Base-by-base conservation (phyloP, 768 basidiomycete species). In the Heimioporus sp. region DNA sequence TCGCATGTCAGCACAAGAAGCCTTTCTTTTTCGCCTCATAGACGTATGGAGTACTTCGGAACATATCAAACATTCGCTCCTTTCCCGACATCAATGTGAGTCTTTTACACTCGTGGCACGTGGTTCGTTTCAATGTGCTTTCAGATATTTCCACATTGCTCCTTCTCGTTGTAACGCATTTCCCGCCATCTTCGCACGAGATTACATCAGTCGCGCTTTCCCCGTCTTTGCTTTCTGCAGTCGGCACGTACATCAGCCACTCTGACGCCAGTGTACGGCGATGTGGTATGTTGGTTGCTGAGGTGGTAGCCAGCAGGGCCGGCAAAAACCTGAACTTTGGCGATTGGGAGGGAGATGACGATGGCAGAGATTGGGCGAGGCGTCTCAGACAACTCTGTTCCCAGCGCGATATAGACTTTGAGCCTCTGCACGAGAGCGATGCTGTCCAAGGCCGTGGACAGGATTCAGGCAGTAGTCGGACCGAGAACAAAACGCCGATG, bases 201-300 rank as follows among this genome's bases (percentile, higher is more conserved):
- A 55, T 84, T 12, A 61, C 69, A 32, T 68, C 72, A 10, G 66
- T 88, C 4, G 76, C 82, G 3, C 67, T 79, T 30, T 83, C 81
- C 12, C 73, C 83, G 5, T 52, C 73, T 1, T 86, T 98, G 62
- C 77, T 98, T 55, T 71, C 74, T 19, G 82, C 82, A 12, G 76
- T 97, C 42, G 80, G 85, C 7, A 68, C 71, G 6, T 98, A 97
- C 62, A 82, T 99, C 41, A 77, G 77, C 1, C 92, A 96, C 67
- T 70, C 85, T 7, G 92, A 96, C 48, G 70, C 75, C 2, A 76
- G 83, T 4, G 79, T 97, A 17, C 85, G 96, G 4, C 79, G 86
- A 21, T 89, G 92, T 58, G 97, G 97, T 4, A 96, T 99, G 93
- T 78, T 98, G 32, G 84, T 82, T 1, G 96, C 90, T 1, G 96